Percentiles rank a stretch among this genome's conserved stretches.
phyloP scores from a whole-genome alignment of 2,329 filamentous ascomycete genomes.

The Aureobasidium sp. region DNA sequence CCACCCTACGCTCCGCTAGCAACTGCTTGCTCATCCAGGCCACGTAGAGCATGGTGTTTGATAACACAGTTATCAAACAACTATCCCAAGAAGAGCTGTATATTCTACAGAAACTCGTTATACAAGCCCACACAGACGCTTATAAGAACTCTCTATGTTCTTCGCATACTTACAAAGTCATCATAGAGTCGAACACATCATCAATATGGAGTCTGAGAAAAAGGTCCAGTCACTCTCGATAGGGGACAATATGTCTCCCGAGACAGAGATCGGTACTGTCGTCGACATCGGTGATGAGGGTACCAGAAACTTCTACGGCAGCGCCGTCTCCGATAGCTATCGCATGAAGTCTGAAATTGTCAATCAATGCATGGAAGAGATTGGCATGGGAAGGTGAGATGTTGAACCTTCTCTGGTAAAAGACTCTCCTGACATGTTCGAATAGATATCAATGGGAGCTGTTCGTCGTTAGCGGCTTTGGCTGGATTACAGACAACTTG shows the following conservation, averaged over 20 bases:
- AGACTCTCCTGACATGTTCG: background rate
- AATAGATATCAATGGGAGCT: conserved; percentile 71
- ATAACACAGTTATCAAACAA: background rate
- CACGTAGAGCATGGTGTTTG: no score
- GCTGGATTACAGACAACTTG: conserved; percentile 74
- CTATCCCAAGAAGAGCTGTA: no score
- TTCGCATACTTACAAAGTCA: background rate
- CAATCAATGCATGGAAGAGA: conserved; percentile 78
- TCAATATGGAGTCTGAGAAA: background rate
- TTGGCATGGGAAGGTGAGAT: conserved; percentile 65
- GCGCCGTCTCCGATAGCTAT: background rate
- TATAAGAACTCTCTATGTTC: background rate
- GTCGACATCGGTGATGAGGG: background rate
- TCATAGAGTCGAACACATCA: background rate
- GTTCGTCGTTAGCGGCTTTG: conserved; percentile 73
- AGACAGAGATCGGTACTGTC: background rate
- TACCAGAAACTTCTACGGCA: background rate
- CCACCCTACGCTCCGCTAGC: background rate
- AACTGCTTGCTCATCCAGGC: background rate
- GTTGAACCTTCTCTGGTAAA: no score
- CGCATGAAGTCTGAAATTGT: conserved; percentile 48
- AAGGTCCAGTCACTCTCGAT: background rate
- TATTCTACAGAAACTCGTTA: no score
- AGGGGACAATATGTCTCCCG: background rate
- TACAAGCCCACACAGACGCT: no score